Evolutionary conservation across 1,284 basidiomycete genomes (phyloP), one percentile per base, ranked within the genome.

Genomic region (Sporisorium iseilematis-ciliati): DNA sequence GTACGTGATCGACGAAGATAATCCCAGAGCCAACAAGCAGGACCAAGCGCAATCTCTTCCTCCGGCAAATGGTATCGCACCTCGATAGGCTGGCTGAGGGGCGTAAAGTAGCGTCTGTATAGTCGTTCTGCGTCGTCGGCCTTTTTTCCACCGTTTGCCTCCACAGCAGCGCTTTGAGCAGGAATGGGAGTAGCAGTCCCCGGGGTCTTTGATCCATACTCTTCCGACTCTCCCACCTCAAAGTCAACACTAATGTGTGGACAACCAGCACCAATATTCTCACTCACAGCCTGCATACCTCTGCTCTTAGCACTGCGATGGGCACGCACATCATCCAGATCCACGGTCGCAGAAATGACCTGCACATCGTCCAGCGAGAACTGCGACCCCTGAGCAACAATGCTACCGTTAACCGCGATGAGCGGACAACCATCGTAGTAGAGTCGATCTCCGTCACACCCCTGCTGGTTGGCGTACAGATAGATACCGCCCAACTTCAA

Each of bases 1-100:
- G 92, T 94, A 5, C 93, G 89, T 14, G 96, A 98, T 41, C 96
- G 91, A 26, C 96, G 89, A 42, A 99, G 89, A 82, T 99, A 99
- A 86, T 99, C 97, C 97, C 96, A 99, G 8, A 99, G 88, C 96
- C 96, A 99, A 84, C 96, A 99, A 4, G 96, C 97, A 1, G 96
- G 96, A 6, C 96, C 97, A 3, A 97, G 88, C 93, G 96, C 95
- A 72, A 99, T 97, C 87, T 99, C 97, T 85, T 98, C 95, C 85
- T 97, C 95, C 0, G 96, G 94, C 11, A 82, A 89, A 85, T 98
- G 95, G 85, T 93, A 97, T 54, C 87, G 88, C 48, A 94, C 90
- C 64, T 91, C 88, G 18, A 89, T 65, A 3, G 69, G 70, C 56
- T 52, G 64, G 56, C 54, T 66, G 2, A 69, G 65, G 16, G 68